Evolutionary conservation across 2,329 filamentous ascomycete species (phyloP), one percentile per base, ranked within the genome.

Genomic region (Blastomyces silverae): DNA sequence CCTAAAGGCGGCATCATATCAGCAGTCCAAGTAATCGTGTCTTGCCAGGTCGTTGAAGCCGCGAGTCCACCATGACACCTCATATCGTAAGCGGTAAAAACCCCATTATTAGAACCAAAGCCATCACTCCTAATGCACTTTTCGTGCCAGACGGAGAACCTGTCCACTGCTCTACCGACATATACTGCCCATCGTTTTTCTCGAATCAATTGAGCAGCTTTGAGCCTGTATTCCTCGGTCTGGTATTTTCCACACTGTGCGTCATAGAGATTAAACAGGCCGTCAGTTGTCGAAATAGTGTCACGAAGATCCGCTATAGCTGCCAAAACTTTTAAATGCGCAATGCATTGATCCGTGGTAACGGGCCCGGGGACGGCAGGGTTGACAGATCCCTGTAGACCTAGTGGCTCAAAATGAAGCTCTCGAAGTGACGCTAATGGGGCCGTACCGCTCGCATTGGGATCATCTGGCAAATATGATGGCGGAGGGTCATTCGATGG

Each of bases 111-210:
- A 22, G 28, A 48, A 2, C 66, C 66, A 15, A 66, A 61, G 5
- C 67, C 67, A 52, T 64, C 66, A 42, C 31, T 46, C 10, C 65
- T 68, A 11, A 73, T n/a, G 52, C 72, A 72, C 22, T 69, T 73
- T 1, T 78, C 71, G 83, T 86, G 89, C 89, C 89, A 92, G 1
- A 74, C 73, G 66, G 85, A 80, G 70, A 90, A 92, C 7, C 89
- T 82, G 60, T 87, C 83, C 0, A 86, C 88, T 0, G 89, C 89
- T 60, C 86, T 82, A 1, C 86, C 82, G 5, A 91, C 81, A 72
- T 86, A 91, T 11, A 91, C 72, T 0, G 84, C 83, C 89, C 89
- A 92, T 72, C 89, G 79, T 78, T 91, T 91, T 77, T 91, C 89
- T 17, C 85, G 80, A 39, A 90, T 77, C 61, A 80, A 79, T 63